A percentile compares a stretch with the other conserved stretches of the same genome.
Conservation (phyloP, 306 rosid genomes). For the Prunus mume region DNA sequence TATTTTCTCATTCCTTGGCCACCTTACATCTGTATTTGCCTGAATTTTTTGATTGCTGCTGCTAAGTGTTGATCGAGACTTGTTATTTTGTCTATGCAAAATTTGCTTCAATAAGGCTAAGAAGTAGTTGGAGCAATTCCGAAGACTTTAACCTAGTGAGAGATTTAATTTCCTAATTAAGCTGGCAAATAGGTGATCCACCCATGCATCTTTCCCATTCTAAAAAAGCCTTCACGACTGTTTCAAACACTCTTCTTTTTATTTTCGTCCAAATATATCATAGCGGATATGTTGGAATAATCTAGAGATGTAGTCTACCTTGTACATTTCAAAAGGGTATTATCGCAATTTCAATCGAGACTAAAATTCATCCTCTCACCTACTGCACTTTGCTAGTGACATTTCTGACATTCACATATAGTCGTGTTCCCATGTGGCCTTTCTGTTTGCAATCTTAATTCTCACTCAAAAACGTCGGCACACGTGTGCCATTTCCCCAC, state of each 20-base stretch:
- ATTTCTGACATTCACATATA: slow-evolving; percentile 5
- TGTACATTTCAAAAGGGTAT: too few relatives aligned
- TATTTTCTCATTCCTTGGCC: not conserved
- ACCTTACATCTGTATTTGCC: not conserved
- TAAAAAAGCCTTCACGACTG: not conserved
- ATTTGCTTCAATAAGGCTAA: not conserved
- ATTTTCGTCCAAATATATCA: not conserved
- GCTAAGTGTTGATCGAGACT: not conserved
- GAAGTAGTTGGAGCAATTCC: not conserved
- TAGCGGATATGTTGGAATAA: not conserved
- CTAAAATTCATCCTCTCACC: not conserved
- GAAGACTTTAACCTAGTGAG: not conserved
- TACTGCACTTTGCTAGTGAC: not conserved
- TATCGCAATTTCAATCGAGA: not conserved
- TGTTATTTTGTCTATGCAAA: not conserved
- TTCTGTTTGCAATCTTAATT: slow-evolving; percentile 8
- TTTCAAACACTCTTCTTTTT: not conserved
- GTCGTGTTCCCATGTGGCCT: slow-evolving; percentile 18
- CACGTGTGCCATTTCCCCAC: slow-evolving; percentile 22
- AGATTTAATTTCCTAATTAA: not conserved
- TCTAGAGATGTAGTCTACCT: not conserved
- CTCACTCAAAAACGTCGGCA: slow-evolving; percentile 18
- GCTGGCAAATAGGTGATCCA: not conserved
- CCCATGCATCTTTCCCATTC: not conserved
- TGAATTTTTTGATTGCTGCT: not conserved